Conservation (phyloP, 1,284 basidiomycete species). For the Sporisorium scitamineum region DNA sequence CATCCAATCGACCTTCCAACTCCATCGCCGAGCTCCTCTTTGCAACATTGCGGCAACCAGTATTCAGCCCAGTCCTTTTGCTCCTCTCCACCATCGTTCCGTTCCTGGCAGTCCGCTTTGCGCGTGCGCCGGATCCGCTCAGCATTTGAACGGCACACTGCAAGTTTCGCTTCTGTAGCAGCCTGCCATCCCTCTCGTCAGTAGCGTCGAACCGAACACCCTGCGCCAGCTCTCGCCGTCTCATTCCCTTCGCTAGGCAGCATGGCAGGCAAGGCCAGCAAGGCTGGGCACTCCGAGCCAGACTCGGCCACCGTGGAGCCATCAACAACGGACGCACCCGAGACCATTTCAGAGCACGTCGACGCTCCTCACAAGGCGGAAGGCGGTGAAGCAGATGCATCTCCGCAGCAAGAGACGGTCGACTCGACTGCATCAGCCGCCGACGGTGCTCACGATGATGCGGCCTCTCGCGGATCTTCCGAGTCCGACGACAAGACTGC, state of each 20-base stretch:
- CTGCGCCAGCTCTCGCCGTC: background rate
- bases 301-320: slow-evolving; percentile 4
- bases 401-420: slow-evolving; percentile 11
- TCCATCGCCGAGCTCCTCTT: background rate
- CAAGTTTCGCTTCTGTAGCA: background rate
- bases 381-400: background rate
- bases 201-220: background rate
- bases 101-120: no score
- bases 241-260: background rate
- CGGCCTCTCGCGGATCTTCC: slow-evolving; percentile 31
- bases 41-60: background rate
- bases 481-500: slow-evolving; percentile 36
- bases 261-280: slow-evolving; percentile 33
- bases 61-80: background rate
- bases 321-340: slow-evolving; percentile 9
- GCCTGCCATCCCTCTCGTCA: background rate
- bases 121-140: background rate
- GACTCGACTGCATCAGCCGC: slow-evolving; percentile 8
- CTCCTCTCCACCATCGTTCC: background rate
- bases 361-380: slow-evolving; percentile 14
- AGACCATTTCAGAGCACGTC: background rate
- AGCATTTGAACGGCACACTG: background rate
- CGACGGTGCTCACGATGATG: slow-evolving; percentile 25
- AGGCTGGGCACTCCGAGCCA: slow-evolving; percentile 17
- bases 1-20: background rate